Evolutionary conservation across 1,139 yeast genomes (phyloP).

Genomic region (Lodderomyces jiufengensis): DNA sequence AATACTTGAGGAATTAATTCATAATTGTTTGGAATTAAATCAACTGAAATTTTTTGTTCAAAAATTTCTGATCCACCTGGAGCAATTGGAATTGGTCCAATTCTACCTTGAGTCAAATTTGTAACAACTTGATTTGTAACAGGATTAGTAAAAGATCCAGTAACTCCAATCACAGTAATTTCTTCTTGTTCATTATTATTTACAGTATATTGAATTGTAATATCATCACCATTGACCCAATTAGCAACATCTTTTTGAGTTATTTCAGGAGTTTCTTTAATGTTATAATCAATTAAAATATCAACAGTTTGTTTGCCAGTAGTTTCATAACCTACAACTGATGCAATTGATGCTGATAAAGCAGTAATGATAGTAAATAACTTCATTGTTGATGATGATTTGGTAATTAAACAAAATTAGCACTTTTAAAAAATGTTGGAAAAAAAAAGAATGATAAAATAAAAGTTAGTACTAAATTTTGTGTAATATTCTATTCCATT

Average conservation of each 20-base stretch:
- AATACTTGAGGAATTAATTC: conserved; percentile 59
- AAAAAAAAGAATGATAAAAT: too few species aligned
- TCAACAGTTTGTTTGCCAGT: conserved; percentile 24
- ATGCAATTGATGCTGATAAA: conserved; percentile 16
- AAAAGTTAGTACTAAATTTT: too few species aligned
- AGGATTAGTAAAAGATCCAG: conserved; percentile 66
- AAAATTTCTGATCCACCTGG: conserved; percentile 49
- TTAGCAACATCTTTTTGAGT: conserved; percentile 37
- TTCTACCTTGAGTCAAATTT: conserved; percentile 60
- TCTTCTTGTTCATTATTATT: conserved; percentile 54
- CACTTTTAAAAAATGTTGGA: background rate
- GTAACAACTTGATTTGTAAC: conserved; percentile 48
- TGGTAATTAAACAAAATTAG: too few species aligned
- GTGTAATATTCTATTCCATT: background rate
- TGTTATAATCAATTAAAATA: conserved; percentile 38
- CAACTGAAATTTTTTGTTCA: conserved; percentile 53
- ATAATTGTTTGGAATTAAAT: conserved; percentile 57
- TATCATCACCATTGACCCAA: conserved; percentile 49
- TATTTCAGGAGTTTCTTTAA: conserved; percentile 40
- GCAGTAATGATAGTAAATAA: conserved; percentile 17
- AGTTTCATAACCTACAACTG: conserved; percentile 18
- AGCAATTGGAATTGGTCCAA: conserved; percentile 58
- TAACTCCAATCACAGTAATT: conserved; percentile 62
- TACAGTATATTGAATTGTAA: conserved; percentile 53
- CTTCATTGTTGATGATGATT: conserved; percentile 15